Evolutionary conservation across 228 moss, liverwort and hornwort species (phyloP), one percentile per base, ranked within the genome.

Genomic region (Sphagnum fallax): DNA sequence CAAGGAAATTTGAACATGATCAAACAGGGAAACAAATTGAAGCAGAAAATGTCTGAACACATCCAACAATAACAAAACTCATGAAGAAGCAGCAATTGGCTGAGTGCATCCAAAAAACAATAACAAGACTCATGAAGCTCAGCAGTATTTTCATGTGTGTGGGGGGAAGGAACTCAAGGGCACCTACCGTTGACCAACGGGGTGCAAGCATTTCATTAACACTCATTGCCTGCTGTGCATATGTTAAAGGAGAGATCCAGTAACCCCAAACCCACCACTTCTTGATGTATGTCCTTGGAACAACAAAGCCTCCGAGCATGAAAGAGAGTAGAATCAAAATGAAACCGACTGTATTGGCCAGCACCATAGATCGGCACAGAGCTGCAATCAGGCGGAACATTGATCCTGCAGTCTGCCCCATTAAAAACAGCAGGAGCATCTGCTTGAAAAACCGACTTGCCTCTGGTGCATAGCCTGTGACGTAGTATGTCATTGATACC

Each of bases 201-300:
- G 81, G 53, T 61, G 79, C 87, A 0, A 68, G 75, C 63, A 74
- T 83, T 69, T 91, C 89, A 74, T 89, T 87, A 15, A 75, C 70
- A 48, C 75, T 11, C 13, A 89, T 76, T 0, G 78, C 64, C 65
- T 89, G 75, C 50, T 86, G 73, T 4, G 82, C 16, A 47, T 91
- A 89, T 6, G 79, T 80, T 61, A 91, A 62, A 50, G 79, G 85
- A 8, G 73, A 62, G 6, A 73, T 48, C 89, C 89, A 91, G 62
- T 89, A 91, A 1, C 75, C 91, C 89, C 91, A 91, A 7, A 85
- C 71, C 84, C 84, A 87, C 84, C 84, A 91, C 48, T 70, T 9
- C 0, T 76, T 78, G 18, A 89, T 62, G 57, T 63, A 4, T 0
- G 78, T 72, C 50, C 53, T 79, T 8, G 87, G 82, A 10, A 91